Evolutionary conservation across 1,284 basidiomycete genomes (phyloP).

Genomic region (Naganishia sp.): DNA sequence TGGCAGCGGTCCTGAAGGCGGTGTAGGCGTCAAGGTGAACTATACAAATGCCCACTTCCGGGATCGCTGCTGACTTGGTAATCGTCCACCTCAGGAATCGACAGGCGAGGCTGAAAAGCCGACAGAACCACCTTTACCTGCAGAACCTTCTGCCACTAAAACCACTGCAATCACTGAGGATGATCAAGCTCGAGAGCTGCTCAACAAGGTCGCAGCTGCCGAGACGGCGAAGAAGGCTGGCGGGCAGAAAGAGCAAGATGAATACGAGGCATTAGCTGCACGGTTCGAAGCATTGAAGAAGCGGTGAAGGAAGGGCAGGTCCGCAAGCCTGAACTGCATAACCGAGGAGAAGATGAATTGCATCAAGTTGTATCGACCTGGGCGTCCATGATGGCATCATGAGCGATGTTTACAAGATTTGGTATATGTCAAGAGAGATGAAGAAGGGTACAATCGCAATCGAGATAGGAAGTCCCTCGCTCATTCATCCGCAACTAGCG

Average conservation of each 20-base stretch:
- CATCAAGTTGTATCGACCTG: too few relatives aligned
- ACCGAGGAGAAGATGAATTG: too few relatives aligned
- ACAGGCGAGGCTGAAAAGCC: neutral
- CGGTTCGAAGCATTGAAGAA: constrained; percentile 80
- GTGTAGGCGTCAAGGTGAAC: constrained; percentile 45
- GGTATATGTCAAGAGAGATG: too few relatives aligned
- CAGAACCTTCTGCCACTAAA: neutral
- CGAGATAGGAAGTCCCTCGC: neutral
- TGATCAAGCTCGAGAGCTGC: constrained; percentile 9
- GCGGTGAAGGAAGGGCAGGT: constrained; percentile 53
- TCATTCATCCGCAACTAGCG: constrained; percentile 62
- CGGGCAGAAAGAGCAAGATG: constrained; percentile 59
- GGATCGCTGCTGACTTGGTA: neutral
- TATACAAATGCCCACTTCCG: constrained; percentile 18
- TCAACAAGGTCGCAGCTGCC: constrained; percentile 10
- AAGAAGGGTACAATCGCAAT: neutral
- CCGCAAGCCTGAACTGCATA: too few relatives aligned
- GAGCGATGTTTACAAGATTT: too few relatives aligned
- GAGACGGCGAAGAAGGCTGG: constrained; percentile 13
- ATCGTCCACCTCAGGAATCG: neutral
- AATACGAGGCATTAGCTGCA: constrained; percentile 68
- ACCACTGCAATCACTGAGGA: neutral
- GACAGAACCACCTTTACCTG: neutral
- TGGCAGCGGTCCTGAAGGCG: constrained; percentile 43
- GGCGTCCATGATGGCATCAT: too few relatives aligned